Evolutionary conservation across 1,139 yeast species (phyloP).

Genomic region (Kurtzmaniella quercitrusa): DNA sequence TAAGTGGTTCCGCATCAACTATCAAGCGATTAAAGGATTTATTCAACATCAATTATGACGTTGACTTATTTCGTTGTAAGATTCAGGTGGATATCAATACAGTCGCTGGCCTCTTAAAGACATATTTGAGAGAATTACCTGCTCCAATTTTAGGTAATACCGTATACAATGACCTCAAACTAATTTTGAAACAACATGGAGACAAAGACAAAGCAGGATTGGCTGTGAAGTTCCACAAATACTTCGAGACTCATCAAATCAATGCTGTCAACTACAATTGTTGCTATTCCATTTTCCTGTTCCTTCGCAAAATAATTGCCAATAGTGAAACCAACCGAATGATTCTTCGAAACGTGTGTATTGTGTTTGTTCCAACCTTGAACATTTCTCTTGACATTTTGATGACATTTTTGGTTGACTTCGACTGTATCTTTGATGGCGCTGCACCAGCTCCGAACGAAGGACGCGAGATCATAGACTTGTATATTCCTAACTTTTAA

Average conservation of each 20-base stretch:
- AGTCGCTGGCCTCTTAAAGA: constrained; percentile 72
- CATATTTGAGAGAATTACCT: constrained; percentile 71
- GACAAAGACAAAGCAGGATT: constrained; percentile 18
- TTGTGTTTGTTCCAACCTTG: constrained; percentile 83
- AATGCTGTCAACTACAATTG: constrained; percentile 53
- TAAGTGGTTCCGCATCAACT: constrained; percentile 84
- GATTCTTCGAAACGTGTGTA: constrained; percentile 75
- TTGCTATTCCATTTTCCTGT: constrained; percentile 61
- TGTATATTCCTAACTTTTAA: constrained; percentile 41
- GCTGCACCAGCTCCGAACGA: constrained; percentile 40
- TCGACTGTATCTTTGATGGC: constrained; percentile 57
- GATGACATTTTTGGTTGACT: constrained; percentile 61
- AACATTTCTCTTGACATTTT: constrained; percentile 67
- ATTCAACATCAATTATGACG: constrained; percentile 63
- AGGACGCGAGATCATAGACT: constrained; percentile 36
- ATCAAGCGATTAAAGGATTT: constrained; percentile 69
- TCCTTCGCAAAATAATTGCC: constrained; percentile 61
- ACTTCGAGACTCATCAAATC: constrained; percentile 22
- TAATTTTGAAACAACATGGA: constrained; percentile 20
- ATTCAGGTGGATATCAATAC: constrained; percentile 64
- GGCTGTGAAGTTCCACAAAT: constrained; percentile 30
- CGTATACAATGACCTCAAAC: constrained; percentile 35
- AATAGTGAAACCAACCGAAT: constrained; percentile 71
- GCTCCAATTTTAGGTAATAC: constrained; percentile 55
- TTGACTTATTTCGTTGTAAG: constrained; percentile 52